phyloP scores from a whole-genome alignment of 495 filamentous ascomycete genomes.

The Aspergillus baeticus region DNA sequence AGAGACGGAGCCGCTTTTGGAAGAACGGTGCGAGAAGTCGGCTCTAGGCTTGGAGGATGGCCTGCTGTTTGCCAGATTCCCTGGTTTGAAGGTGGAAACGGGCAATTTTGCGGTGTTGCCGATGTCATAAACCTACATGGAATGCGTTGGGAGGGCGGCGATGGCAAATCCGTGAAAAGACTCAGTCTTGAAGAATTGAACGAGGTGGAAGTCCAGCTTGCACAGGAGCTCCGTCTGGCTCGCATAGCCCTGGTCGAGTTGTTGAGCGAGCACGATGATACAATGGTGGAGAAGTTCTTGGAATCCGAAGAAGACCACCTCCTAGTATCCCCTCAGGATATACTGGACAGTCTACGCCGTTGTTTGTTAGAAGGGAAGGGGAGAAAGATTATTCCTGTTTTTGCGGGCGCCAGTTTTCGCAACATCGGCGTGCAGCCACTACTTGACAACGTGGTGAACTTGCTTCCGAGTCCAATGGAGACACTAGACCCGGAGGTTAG shows the following conservation, averaged over 20 bases:
- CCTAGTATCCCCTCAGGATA: conserved; percentile 59
- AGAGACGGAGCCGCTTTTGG: conserved; percentile 90
- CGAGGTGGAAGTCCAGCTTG: conserved; percentile 51
- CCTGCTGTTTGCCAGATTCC: conserved; percentile 94
- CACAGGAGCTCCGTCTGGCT: conserved; percentile 72
- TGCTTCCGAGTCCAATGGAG: conserved; percentile 81
- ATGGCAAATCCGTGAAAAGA: conserved; percentile 62
- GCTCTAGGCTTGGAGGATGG: conserved; percentile 72
- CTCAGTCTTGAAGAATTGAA: conserved; percentile 51
- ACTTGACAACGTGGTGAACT: conserved; percentile 81
- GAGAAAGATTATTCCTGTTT: conserved; percentile 76
- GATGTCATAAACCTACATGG: conserved; percentile 69
- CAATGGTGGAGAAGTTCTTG: conserved; percentile 79
- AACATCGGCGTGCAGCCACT: conserved; percentile 95
- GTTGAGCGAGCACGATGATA: conserved; percentile 83
- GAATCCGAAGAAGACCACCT: conserved; percentile 71
- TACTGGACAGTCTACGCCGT: conserved; percentile 72
- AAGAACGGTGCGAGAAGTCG: conserved; percentile 81
- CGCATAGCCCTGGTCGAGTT: conserved; percentile 75
- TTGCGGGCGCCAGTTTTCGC: conserved; percentile 87
- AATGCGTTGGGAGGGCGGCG: conserved; percentile 55
- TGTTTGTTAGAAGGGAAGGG: conserved; percentile 52
- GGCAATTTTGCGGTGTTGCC: conserved; percentile 75
- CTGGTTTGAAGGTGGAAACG: conserved; percentile 76
- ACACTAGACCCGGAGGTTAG: conserved; percentile 75